Evolutionary conservation across 805 yeast species (phyloP).

Genomic region (Starmerella kuoi): DNA sequence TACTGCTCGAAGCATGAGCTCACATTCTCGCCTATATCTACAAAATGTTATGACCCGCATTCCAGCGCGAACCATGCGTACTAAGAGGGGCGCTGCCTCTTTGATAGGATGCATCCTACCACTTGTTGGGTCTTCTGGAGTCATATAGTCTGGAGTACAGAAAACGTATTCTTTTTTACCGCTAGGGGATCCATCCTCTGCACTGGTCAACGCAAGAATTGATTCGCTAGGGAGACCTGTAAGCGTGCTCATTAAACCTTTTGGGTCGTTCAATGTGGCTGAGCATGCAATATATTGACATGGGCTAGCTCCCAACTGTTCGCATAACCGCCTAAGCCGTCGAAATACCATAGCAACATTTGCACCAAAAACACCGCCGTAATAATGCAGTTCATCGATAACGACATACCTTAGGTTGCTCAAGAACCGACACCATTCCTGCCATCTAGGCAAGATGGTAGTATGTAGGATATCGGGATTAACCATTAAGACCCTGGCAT

Average conservation of each 20-base stretch:
- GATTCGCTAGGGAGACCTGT: conserved; percentile 42
- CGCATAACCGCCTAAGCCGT: conserved; percentile 56
- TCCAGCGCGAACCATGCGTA: conserved; percentile 48
- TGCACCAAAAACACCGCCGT: conserved; percentile 83
- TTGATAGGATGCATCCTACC: conserved; percentile 60
- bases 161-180: conserved; percentile 64
- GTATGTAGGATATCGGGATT: conserved; percentile 92
- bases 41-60: conserved; percentile 84
- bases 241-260: conserved; percentile 54
- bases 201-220: conserved; percentile 18
- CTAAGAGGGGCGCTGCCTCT: conserved; percentile 65
- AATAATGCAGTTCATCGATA: conserved; percentile 75
- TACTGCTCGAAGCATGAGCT: conserved; percentile 73
- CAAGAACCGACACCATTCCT: conserved; percentile 61
- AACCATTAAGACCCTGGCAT: conserved; percentile 73
- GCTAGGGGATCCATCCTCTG: conserved; percentile 76
- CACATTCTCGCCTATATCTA: conserved; percentile 75
- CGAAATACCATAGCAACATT: conserved; percentile 81
- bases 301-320: conserved; percentile 39
- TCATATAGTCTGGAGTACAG: conserved; percentile 74
- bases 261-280: conserved; percentile 76
- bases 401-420: conserved; percentile 56
- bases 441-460: conserved; percentile 67
- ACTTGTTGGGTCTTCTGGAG: conserved; percentile 41
- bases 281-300: conserved; percentile 78